phyloP scores from a whole-genome alignment of 2,329 filamentous ascomycete species.

The Tothia fuscella region DNA sequence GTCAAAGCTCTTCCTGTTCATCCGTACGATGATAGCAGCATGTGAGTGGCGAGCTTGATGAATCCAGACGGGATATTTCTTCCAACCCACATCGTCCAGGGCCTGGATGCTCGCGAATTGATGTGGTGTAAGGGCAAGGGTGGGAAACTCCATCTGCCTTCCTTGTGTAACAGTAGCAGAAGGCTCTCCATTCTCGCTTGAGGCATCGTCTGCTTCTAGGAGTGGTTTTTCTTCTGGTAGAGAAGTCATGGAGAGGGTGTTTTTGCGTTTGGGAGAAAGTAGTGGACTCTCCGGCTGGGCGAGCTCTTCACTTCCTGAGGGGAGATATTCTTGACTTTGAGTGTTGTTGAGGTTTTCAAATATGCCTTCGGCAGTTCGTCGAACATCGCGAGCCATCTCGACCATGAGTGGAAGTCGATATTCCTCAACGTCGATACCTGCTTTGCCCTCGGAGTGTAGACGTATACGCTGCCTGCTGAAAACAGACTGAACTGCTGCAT shows the following conservation, averaged over 20 bases:
- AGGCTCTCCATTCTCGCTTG: background rate
- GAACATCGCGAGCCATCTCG: slow-evolving; percentile 57
- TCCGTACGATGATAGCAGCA: slow-evolving; percentile 78
- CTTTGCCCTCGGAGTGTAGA: slow-evolving; percentile 60
- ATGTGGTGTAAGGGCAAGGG: slow-evolving; percentile 61
- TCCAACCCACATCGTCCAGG: slow-evolving; percentile 52
- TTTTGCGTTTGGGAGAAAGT: slow-evolving; percentile 15
- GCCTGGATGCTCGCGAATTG: slow-evolving; percentile 80
- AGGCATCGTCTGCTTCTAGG: background rate
- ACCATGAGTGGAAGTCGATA: slow-evolving; percentile 58
- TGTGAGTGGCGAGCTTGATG: slow-evolving; percentile 71
- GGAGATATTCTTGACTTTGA: slow-evolving; percentile 61
- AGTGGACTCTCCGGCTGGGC: slow-evolving; percentile 17
- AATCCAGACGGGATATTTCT: slow-evolving; percentile 56
- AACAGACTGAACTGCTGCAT: slow-evolving; percentile 64
- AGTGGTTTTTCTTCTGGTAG: slow-evolving; percentile 1
- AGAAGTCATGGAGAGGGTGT: slow-evolving; percentile 6
- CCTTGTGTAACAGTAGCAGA: background rate
- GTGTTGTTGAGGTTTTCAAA: slow-evolving; percentile 61
- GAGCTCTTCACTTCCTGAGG: slow-evolving; percentile 39
- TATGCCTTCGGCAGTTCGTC: slow-evolving; percentile 62
- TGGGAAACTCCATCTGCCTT: slow-evolving; percentile 43
- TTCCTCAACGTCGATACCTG: slow-evolving; percentile 52
- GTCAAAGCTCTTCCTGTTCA: slow-evolving; percentile 51
- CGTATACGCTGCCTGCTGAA: slow-evolving; percentile 63